phyloP scores from a whole-genome alignment of 768 basidiomycete genomes.

The Lepiota venenata region DNA sequence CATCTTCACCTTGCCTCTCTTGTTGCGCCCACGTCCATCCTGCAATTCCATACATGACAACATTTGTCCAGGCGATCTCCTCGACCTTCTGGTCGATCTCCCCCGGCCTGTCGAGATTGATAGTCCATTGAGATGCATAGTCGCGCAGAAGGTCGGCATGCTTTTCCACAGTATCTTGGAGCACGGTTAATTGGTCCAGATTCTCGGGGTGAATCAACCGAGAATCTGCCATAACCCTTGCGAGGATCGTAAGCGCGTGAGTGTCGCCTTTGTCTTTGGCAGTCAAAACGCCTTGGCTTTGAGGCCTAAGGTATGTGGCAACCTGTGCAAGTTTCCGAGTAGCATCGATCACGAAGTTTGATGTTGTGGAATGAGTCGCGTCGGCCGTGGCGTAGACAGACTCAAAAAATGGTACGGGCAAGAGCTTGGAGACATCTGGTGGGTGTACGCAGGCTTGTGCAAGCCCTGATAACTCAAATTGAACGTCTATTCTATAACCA shows the following conservation, averaged over 20 bases:
- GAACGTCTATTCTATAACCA: not conserved
- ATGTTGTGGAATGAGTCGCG: not conserved
- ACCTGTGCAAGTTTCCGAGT: not conserved
- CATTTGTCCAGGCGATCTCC: constrained; percentile 56
- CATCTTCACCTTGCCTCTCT: constrained; percentile 20
- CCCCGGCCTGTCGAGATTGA: constrained; percentile 30
- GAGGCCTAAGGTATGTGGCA: not conserved
- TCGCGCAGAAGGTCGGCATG: constrained; percentile 37
- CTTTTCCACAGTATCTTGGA: constrained; percentile 28
- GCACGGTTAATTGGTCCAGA: constrained; percentile 20
- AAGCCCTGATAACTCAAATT: constrained; percentile 36
- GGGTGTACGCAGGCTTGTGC: constrained; percentile 52
- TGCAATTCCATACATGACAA: constrained; percentile 52
- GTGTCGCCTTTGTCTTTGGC: constrained; percentile 16
- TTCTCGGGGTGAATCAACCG: constrained; percentile 25
- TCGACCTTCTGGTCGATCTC: constrained; percentile 54
- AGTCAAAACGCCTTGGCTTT: not conserved
- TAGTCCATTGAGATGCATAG: constrained; percentile 42
- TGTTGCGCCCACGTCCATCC: constrained; percentile 40
- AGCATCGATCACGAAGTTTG: not conserved
- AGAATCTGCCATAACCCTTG: constrained; percentile 50
- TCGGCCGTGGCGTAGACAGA: not conserved
- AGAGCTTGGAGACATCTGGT: constrained; percentile 18
- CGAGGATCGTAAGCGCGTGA: constrained; percentile 51
- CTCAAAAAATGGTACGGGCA: constrained; percentile 25